Conservation (phyloP, 768 basidiomycete species). For the Suillus cothurnatus region DNA sequence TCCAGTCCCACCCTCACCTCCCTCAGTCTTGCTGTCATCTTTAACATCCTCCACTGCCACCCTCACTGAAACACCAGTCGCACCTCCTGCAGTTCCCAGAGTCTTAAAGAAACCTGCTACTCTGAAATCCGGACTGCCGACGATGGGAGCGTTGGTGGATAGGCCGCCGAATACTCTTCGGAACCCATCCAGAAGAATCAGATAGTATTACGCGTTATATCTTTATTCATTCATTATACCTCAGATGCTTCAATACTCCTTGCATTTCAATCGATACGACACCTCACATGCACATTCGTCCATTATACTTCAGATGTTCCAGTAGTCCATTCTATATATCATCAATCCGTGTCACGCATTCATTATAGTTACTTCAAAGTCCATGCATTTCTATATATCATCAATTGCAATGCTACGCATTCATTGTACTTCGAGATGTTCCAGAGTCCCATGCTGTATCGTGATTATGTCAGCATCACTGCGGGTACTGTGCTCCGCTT, state of each 20-base stretch:
- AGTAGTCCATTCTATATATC: background rate
- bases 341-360: background rate
- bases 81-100: slow-evolving; percentile 10
- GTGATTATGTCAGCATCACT: slow-evolving; percentile 7
- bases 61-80: slow-evolving; percentile 17
- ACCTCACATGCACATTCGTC: background rate
- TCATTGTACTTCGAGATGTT: background rate
- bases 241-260: background rate
- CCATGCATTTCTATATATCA: no score
- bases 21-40: slow-evolving; percentile 36
- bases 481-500: background rate
- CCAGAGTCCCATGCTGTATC: background rate
- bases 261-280: background rate
- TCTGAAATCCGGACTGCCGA: slow-evolving; percentile 26
- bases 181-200: slow-evolving; percentile 32
- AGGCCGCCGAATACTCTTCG: slow-evolving; percentile 37
- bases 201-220: slow-evolving; percentile 18
- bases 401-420: no score
- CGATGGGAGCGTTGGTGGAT: slow-evolving; percentile 31
- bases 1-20: slow-evolving; percentile 23
- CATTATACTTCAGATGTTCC: background rate
- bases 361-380: background rate
- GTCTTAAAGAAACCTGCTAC: slow-evolving; percentile 24
- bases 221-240: slow-evolving; percentile 2
- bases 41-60: slow-evolving; percentile 42